Evolutionary conservation across 495 filamentous ascomycete genomes (phyloP), one percentile per base, ranked within the genome.

Genomic region (Penicillium herquei): DNA sequence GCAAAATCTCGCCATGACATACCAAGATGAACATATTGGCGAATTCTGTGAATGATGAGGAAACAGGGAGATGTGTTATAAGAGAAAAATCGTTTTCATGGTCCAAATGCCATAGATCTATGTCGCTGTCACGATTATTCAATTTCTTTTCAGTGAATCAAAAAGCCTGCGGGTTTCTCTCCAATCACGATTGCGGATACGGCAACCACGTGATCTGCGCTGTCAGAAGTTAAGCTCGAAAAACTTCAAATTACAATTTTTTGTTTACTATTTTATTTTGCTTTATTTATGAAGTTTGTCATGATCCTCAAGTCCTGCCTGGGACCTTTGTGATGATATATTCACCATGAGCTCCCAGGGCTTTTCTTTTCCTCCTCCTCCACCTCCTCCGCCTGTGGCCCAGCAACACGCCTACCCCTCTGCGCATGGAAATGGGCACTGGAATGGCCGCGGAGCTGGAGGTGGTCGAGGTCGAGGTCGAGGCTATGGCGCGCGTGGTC

Each of bases 21-120:
- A 82, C 82, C 44, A 84, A 74, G 55, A 85, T 84, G 63, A 86
- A 86, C 82, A 85, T 83, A 52, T 40, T 32, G 41, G 7, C 37
- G 17, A 3, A 40, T 4, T 21, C 8, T 35, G 21, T 67, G 51
- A 30, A 54, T 10, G 46, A 21, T 14, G 33, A 39, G 13, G 13
- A 54, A 5, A 33, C 9, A 13, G 18, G 2, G n/a, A 11, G 6
- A 5, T 30, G 26, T 18, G 51, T 26, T 26, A 26, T 26, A 34
- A 32, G 7, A 14, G 12, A 12, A 46, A 37, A 13, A 10, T 9
- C n/a, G 39, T 7, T 52, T 33, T 32, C 21, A 26, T 26, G 21
- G 21, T 26, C 21, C 21, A 26, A 26, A 4, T 26, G 2, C 21
- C 21, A 26, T 26, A 1, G 1, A 26, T 26, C 2, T 26, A 26